phyloP scores from a whole-genome alignment of 768 basidiomycete genomes.

The Tubosaeta sp. region DNA sequence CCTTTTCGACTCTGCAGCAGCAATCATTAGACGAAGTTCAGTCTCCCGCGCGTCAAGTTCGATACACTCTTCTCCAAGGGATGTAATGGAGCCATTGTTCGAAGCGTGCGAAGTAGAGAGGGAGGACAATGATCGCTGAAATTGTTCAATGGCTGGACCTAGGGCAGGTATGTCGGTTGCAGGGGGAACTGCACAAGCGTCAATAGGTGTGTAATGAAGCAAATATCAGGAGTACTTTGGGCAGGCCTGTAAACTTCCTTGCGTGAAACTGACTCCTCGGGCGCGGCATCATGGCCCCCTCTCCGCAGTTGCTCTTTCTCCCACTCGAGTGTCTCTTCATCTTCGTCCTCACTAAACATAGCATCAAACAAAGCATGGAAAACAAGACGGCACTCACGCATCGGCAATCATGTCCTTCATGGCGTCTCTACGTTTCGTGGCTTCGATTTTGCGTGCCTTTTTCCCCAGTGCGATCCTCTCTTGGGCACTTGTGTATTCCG shows the following conservation, averaged over 20 bases:
- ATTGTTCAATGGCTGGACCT: constrained; percentile 52
- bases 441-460: constrained; percentile 71
- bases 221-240: constrained; percentile 45
- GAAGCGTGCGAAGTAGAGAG: constrained; percentile 66
- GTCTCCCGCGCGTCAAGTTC: constrained; percentile 64
- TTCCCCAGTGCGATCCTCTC: constrained; percentile 84
- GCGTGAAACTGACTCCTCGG: constrained; percentile 30
- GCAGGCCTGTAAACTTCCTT: constrained; percentile 68
- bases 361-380: neutral
- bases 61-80: constrained; percentile 57
- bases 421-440: constrained; percentile 56
- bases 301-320: constrained; percentile 78
- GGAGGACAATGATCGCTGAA: constrained; percentile 55
- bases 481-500: constrained; percentile 84
- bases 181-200: constrained; percentile 54
- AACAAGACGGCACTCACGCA: constrained; percentile 46
- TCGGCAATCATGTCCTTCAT: constrained; percentile 83
- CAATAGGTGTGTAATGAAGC: constrained; percentile 6
- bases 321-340: constrained; percentile 85
- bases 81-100: constrained; percentile 52
- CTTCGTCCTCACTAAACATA: constrained; percentile 61
- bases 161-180: constrained; percentile 61
- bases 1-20: constrained; percentile 69
- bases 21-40: constrained; percentile 73
- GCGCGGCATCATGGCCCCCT: constrained; percentile 53